These are phyloP conservation scores for Pythium diclinum DNA, from an alignment of 352 stramenopile species.

Conservation along the genomic window DNA sequence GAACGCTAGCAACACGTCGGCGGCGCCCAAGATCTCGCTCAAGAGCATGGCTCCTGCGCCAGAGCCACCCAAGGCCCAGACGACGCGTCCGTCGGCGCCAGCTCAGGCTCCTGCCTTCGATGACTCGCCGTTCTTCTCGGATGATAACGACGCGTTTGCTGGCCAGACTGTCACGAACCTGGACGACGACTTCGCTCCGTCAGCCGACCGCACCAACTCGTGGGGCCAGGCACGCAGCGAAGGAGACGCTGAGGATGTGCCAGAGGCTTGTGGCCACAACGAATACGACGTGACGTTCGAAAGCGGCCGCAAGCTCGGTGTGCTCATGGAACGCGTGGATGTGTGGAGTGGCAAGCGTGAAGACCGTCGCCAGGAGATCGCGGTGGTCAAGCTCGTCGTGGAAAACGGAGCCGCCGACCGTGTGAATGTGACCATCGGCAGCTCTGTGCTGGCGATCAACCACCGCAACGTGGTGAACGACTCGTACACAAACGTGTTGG, in stretches of 20 bases:
- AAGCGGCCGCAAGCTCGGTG: slow-evolving; percentile 68
- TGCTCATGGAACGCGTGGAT: slow-evolving; percentile 80
- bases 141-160: slow-evolving; percentile 59
- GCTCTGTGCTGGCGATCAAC: slow-evolving; percentile 77
- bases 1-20: slow-evolving; percentile 19
- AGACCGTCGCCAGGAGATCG: slow-evolving; percentile 56
- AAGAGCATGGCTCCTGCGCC: slow-evolving; percentile 29
- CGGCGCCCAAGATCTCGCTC: slow-evolving; percentile 39
- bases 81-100: not conserved
- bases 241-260: slow-evolving; percentile 10
- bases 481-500: slow-evolving; percentile 61
- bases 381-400: slow-evolving; percentile 78
- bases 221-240: slow-evolving; percentile 17
- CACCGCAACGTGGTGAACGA: slow-evolving; percentile 47
- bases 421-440: slow-evolving; percentile 61
- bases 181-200: slow-evolving; percentile 45
- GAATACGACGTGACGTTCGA: slow-evolving; percentile 83
- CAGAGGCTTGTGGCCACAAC: slow-evolving; percentile 36
- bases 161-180: slow-evolving; percentile 59
- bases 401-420: slow-evolving; percentile 72
- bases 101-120: slow-evolving; percentile 25
- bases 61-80: slow-evolving; percentile 16
- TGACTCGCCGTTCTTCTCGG: slow-evolving; percentile 60
- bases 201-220: slow-evolving; percentile 13
- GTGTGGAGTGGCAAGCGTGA: slow-evolving; percentile 48